Base-by-base conservation (phyloP, 2,329 filamentous ascomycete genomes). In the Tolypocladium tropicale region DNA sequence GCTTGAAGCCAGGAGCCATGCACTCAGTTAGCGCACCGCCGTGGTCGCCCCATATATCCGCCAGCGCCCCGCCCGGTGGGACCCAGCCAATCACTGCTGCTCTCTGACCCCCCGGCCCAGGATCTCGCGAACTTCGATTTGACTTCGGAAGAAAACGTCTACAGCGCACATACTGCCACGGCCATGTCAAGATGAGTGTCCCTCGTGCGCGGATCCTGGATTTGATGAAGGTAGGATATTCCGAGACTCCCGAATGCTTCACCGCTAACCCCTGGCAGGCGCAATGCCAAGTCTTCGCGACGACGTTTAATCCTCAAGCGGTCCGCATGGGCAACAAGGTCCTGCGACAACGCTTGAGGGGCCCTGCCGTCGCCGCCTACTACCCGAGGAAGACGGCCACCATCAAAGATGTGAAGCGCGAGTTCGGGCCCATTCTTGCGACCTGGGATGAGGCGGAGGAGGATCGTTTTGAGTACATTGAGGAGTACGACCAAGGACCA, bases 231-330 rank as follows among this genome's bases (percentile, higher is more conserved):
- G 91, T 90, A 73, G 50, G 63, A n/a, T 11, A 2, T 7, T 4
- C 18, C 30, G 39, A 4, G 1, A 3, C 33, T 59, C 39, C 51
- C 14, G 5, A 9, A 18, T 28, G 21, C 6, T 41, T 7, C 23
- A 48, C 12, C 10, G 46, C 66, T 74, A 49, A 72, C 59, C 32
- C 6, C 23, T 12, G 1, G 46, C 65, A 96, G 92, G 82, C 83
- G 68, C 91, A 92, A 86, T 96, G 90, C 80, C 84, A 86, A 70
- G 83, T 97, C 76, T 99, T 97, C 78, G 86, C 86, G 67, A 89
- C 88, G 53, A 92, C 86, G 54, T 97, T 85, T 78, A 99, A 99
- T 74, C 94, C 94, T 30, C 80, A 90, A 55, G 78, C 85, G 63
- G 72, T 88, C 59, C 89, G 94, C 59, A 83, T 90, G 63, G 94